A percentile compares a stretch with the other conserved stretches of the same genome.
phyloP scores from a whole-genome alignment of 139 green algal genomes.

The Tetradesmus obliquus region DNA sequence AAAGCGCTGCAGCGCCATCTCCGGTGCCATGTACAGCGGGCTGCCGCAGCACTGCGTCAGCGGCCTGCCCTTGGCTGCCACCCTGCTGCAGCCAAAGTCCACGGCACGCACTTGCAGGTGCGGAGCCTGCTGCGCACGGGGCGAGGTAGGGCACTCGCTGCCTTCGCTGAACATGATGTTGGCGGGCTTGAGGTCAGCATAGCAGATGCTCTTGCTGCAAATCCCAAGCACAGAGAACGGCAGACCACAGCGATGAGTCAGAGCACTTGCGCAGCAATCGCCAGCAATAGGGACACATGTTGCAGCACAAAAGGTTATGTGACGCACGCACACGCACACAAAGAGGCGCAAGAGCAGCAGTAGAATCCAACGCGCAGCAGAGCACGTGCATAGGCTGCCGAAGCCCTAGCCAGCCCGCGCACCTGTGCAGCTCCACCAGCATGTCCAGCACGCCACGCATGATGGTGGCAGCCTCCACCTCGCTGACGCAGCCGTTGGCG shows the following conservation, averaged over 20 bases:
- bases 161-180: conserved; percentile 36
- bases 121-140: background rate
- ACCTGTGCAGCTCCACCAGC: conserved; percentile 39
- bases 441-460: conserved; percentile 38
- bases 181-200: conserved; percentile 41
- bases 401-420: background rate
- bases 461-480: conserved; percentile 24
- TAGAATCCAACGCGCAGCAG: background rate
- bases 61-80: background rate
- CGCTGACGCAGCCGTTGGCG: background rate
- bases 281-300: background rate
- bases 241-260: background rate
- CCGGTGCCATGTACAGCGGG: conserved; percentile 78
- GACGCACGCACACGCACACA: no score
- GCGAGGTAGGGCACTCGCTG: background rate
- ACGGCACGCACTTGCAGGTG: conserved; percentile 41
- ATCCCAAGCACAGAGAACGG: no score
- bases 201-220: conserved; percentile 28
- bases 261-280: background rate
- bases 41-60: conserved; percentile 49
- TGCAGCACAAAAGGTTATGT: no score
- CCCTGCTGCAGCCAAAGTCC: conserved; percentile 71
- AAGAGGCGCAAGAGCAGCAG: no score
- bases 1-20: conserved; percentile 71
- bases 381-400: background rate